Percentiles rank a stretch among this genome's conserved stretches.
These are phyloP conservation scores for Metschnikowia amazonensis DNA, from an alignment of 805 yeast species.

Conservation along the genomic window DNA sequence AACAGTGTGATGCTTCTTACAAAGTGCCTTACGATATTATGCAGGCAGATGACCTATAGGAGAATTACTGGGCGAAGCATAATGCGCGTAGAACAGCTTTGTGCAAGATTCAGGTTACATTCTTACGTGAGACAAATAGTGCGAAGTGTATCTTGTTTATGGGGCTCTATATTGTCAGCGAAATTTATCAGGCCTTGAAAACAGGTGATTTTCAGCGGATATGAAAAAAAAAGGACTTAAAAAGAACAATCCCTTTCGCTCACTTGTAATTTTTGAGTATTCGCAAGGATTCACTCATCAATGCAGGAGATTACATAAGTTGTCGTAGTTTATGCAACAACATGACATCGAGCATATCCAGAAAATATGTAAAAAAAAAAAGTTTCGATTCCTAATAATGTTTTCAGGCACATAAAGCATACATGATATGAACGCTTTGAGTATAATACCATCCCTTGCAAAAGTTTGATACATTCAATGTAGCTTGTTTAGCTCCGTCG, in stretches of 20 bases:
- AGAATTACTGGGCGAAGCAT: not conserved
- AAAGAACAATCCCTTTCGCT: no score
- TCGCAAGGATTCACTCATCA: not conserved
- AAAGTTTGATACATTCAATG: not conserved
- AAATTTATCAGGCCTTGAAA: not conserved
- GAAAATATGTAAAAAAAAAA: not conserved
- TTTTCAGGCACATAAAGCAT: not conserved
- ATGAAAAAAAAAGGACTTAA: no score
- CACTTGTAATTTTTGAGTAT: not conserved
- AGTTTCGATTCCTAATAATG: not conserved
- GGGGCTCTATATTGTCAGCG: not conserved
- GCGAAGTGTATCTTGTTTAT: not conserved
- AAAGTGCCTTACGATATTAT: not conserved
- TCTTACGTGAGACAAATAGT: not conserved
- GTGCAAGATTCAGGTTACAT: conserved; percentile 3
- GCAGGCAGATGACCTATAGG: not conserved
- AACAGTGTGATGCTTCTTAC: not conserved
- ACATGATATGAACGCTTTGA: not conserved
- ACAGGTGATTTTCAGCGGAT: not conserved
- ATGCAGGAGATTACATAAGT: not conserved
- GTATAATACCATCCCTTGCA: not conserved
- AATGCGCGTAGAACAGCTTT: conserved; percentile 1
- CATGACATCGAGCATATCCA: not conserved
- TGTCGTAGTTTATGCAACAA: not conserved
- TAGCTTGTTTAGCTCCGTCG: not conserved